Evolutionary conservation across 805 yeast genomes (phyloP), one percentile per base, ranked within the genome.

Genomic region (Schizosaccharomyces cryophilus): DNA sequence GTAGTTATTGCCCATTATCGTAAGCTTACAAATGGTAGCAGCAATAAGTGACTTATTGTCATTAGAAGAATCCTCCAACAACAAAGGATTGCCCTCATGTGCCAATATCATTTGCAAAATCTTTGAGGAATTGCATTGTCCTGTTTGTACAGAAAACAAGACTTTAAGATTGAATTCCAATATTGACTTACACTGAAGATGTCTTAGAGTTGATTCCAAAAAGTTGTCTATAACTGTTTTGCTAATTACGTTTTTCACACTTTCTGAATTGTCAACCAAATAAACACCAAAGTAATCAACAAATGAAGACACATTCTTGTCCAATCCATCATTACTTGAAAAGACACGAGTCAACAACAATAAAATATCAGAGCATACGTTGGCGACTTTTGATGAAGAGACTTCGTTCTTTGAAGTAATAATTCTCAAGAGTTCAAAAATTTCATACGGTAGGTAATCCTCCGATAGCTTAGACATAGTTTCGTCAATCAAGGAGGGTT

Each of bases 101-200:
- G 79, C 81, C 24, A 84, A 64, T 45, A 84, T 73, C 9, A 85
- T 75, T 66, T 86, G 95, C 11, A 87, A 69, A 58, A 81, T 73
- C 65, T 77, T 83, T 21, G 56, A 51, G 26, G 56, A 21, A 9
- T 51, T 29, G 26, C 13, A 51, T 24, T 21, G 56, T 13, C 9
- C 56, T 11, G 35, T 11, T 17, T 11, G 19, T 17, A 24, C 24
- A 21, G 35, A 19, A 51, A 24, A 51, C 11, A 29, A 21, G 15
- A 51, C 3, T 17, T 21, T 51, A 29, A 51, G 56, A 5, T 7
- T 19, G 26, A 51, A 21, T 24, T 51, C 35, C 35, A 29, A 21
- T 11, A 51, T n/a, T 17, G n/a, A 21, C 9, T 51, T 17, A n/a
- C 38, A 11, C 24, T 21, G 30, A 51, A 21, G 17, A 29, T 51